Conservation (phyloP, 148 eudicot species). For the Hydrangea macrophylla region DNA sequence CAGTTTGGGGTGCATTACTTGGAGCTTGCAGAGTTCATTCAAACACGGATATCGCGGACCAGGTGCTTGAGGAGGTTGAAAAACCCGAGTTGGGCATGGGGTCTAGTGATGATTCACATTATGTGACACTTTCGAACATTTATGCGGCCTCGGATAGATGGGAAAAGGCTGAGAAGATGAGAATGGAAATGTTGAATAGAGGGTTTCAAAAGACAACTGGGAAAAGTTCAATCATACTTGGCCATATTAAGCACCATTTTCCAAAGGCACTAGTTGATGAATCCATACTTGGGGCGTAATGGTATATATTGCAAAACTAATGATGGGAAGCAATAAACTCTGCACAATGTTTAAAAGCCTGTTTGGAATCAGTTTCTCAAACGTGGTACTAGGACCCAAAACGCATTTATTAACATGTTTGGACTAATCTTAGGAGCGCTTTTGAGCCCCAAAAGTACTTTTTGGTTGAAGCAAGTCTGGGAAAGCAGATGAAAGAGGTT, state of each 20-base stretch:
- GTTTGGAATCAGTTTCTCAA: too few relatives aligned
- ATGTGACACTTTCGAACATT: slow-evolving; percentile 56
- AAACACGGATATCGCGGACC: slow-evolving; percentile 31
- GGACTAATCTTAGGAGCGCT: too few relatives aligned
- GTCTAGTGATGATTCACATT: slow-evolving; percentile 34
- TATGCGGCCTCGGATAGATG: slow-evolving; percentile 63
- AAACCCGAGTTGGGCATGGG: slow-evolving; percentile 12
- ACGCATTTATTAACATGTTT: not conserved
- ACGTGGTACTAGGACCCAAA: not conserved
- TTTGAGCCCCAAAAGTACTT: too few relatives aligned
- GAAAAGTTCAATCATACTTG: slow-evolving; percentile 30
- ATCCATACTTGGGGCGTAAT: not conserved
- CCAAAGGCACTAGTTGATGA: not conserved
- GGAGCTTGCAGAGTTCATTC: slow-evolving; percentile 60
- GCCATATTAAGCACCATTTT: not conserved
- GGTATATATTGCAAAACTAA: not conserved
- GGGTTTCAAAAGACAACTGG: slow-evolving; percentile 47
- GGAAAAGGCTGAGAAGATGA: slow-evolving; percentile 56
- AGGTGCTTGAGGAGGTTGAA: slow-evolving; percentile 32
- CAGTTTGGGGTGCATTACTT: slow-evolving; percentile 59
- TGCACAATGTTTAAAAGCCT: too few relatives aligned
- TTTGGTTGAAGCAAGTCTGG: too few relatives aligned
- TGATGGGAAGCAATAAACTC: too few relatives aligned
- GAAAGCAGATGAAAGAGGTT: too few relatives aligned
- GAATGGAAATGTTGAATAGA: slow-evolving; percentile 30